phyloP scores from a whole-genome alignment of 106 monocot species.

The Allium sativum region DNA sequence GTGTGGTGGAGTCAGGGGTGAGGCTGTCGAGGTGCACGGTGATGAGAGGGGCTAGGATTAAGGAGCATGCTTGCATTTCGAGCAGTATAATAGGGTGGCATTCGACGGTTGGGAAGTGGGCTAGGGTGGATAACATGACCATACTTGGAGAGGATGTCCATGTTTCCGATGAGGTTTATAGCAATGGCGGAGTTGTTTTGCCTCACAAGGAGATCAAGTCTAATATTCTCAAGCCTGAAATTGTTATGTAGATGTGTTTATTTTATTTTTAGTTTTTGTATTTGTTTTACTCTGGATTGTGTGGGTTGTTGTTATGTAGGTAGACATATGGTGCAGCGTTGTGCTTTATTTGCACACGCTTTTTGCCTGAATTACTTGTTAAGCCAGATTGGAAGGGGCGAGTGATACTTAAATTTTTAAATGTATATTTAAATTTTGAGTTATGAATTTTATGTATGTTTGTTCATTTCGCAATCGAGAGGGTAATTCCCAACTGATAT shows the following conservation, averaged over 20 bases:
- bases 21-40: slow-evolving; percentile 61
- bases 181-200: slow-evolving; percentile 84
- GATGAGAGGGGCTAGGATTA: slow-evolving; percentile 47
- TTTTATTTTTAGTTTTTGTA: no score
- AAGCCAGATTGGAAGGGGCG: no score
- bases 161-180: slow-evolving; percentile 71
- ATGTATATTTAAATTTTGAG: no score
- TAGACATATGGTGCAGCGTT: no score
- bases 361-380: no score
- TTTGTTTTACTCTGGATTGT: no score
- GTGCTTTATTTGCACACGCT: no score
- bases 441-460: no score
- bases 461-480: no score
- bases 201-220: slow-evolving; percentile 95
- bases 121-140: slow-evolving; percentile 76
- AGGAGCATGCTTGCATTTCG: slow-evolving; percentile 56
- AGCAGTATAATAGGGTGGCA: slow-evolving; percentile 80
- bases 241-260: slow-evolving; percentile 42
- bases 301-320: no score
- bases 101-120: slow-evolving; percentile 73
- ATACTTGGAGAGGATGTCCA: slow-evolving; percentile 84
- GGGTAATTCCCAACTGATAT: no score
- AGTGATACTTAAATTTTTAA: no score
- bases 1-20: slow-evolving; percentile 65
- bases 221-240: slow-evolving; percentile 72